Evolutionary conservation across 768 basidiomycete genomes (phyloP).

Genomic region (Sarcomyxa edulis): DNA sequence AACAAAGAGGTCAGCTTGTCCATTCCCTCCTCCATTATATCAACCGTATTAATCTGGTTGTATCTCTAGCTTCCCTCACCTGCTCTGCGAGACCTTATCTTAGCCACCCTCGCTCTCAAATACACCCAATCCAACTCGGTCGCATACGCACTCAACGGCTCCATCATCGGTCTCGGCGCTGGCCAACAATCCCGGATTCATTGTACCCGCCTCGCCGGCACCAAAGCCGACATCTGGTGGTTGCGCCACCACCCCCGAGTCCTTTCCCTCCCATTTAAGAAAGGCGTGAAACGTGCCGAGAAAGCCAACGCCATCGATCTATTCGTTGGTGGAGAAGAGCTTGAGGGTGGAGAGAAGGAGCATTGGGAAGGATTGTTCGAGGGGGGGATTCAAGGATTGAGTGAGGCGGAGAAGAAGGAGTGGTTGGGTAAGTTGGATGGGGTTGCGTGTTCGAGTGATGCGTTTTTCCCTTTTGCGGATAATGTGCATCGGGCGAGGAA

Average conservation of each 20-base stretch:
- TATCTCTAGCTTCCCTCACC: conserved; percentile 59
- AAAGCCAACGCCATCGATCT: conserved; percentile 98
- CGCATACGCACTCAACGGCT: conserved; percentile 87
- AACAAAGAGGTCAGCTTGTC: conserved; percentile 67
- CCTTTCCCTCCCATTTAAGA: conserved; percentile 90
- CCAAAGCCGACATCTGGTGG: conserved; percentile 99
- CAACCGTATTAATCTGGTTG: conserved; percentile 3
- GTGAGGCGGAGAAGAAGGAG: conserved; percentile 61
- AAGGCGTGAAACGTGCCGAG: conserved; percentile 95
- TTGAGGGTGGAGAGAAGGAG: conserved; percentile 83
- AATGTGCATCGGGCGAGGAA: conserved; percentile 91
- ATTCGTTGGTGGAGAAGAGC: conserved; percentile 84
- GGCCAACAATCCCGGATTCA: conserved; percentile 99
- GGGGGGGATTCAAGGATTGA: conserved; percentile 57
- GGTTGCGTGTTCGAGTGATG: conserved; percentile 93
- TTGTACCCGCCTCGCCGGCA: conserved; percentile 95
- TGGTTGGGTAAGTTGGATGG: conserved; percentile 74
- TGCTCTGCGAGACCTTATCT: conserved; percentile 87
- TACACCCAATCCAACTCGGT: conserved; percentile 99
- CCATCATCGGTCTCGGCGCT: conserved; percentile 93
- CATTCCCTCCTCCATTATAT: not conserved
- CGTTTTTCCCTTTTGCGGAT: conserved; percentile 99
- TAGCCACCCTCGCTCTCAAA: conserved; percentile 94
- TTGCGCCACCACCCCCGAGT: conserved; percentile 94
- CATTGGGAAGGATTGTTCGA: conserved; percentile 94